Evolutionary conservation across 169 alveolate genomes (phyloP).

Genomic region (Cryptosporidium xiaoi): DNA sequence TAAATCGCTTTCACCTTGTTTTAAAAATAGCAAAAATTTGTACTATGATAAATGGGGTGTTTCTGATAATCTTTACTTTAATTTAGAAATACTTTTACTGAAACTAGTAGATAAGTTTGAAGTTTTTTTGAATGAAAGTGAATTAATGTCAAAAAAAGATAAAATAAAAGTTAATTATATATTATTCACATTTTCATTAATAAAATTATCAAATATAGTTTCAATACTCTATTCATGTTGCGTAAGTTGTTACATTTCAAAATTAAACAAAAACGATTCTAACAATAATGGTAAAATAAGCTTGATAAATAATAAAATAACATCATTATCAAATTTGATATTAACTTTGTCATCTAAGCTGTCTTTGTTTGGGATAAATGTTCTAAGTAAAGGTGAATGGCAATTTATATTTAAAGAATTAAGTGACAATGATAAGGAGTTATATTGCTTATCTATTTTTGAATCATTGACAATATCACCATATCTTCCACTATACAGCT

Average conservation of each 20-base stretch:
- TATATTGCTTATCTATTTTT: slow-evolving; percentile 30
- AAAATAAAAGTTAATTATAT: neutral
- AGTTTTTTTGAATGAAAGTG: slow-evolving; percentile 5
- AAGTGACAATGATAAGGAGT: slow-evolving; percentile 15
- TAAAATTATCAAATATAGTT: slow-evolving; percentile 31
- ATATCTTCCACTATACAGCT: slow-evolving; percentile 44
- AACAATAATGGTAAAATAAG: neutral
- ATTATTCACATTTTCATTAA: slow-evolving; percentile 15
- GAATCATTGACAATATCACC: slow-evolving; percentile 42
- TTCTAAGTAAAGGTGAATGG: neutral
- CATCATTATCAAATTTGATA: slow-evolving; percentile 9
- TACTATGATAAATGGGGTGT: slow-evolving; percentile 16
- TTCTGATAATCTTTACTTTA: slow-evolving; percentile 31
- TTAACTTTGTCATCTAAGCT: slow-evolving; percentile 18
- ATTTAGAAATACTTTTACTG: neutral
- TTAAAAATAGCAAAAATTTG: neutral
- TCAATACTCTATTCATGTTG: slow-evolving; percentile 58
- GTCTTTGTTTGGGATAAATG: slow-evolving; percentile 2
- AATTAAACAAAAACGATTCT: neutral
- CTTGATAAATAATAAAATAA: slow-evolving; percentile 8
- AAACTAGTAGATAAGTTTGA: neutral
- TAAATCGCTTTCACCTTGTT: slow-evolving; percentile 40
- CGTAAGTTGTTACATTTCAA: slow-evolving; percentile 22
- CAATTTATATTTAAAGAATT: neutral
- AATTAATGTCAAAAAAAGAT: neutral